Evolutionary conservation across 257 asterid genomes (phyloP).

Genomic region (Nicotiana noctiflora): DNA sequence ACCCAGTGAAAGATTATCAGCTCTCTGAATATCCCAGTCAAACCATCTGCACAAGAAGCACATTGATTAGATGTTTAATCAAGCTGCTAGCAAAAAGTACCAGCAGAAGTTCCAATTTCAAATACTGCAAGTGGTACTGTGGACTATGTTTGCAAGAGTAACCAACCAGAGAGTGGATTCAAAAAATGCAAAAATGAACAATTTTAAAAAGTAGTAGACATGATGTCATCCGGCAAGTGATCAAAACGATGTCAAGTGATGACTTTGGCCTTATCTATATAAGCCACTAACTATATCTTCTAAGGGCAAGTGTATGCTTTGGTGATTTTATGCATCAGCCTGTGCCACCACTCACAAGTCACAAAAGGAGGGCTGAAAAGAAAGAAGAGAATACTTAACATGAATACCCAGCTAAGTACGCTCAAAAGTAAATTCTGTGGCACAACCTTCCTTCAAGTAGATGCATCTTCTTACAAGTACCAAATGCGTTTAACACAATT

Average conservation of each 20-base stretch:
- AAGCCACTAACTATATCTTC: background rate
- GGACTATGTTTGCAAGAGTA: background rate
- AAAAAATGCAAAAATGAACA: background rate
- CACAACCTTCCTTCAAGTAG: background rate
- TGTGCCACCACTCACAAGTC: background rate
- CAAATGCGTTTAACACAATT: background rate
- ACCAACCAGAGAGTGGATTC: background rate
- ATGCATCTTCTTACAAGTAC: background rate
- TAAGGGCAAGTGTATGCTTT: background rate
- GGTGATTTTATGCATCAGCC: background rate
- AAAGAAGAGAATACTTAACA: background rate
- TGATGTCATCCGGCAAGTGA: background rate
- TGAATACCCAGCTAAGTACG: background rate
- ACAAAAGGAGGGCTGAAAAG: background rate
- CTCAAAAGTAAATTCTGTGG: background rate
- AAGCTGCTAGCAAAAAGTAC: background rate
- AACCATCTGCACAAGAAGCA: conserved; percentile 48
- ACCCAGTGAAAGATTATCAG: conserved; percentile 34
- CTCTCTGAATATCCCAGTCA: conserved; percentile 48
- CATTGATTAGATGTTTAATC: background rate
- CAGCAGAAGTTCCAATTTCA: background rate
- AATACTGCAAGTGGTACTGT: background rate
- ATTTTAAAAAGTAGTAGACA: background rate
- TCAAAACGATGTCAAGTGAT: background rate
- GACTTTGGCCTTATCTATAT: background rate